Evolutionary conservation across 169 alveolate genomes (phyloP).

Genomic region (Fabrea salina): DNA sequence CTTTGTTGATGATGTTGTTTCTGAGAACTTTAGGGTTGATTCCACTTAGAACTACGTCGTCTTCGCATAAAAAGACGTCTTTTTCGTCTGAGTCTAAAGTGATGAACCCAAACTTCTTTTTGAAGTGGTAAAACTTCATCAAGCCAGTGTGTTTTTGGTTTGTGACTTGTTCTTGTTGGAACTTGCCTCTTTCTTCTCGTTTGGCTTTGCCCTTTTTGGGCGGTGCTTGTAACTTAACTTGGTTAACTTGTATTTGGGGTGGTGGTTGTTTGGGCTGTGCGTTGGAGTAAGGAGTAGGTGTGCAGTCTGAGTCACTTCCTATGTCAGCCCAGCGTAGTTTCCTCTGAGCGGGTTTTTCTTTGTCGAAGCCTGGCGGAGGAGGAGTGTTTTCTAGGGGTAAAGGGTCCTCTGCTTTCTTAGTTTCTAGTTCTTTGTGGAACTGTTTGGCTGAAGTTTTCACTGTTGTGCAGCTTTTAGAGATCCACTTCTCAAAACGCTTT

Average conservation of each 20-base stretch:
- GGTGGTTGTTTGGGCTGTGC: neutral
- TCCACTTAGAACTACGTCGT: slow-evolving; percentile 25
- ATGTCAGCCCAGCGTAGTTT: slow-evolving; percentile 21
- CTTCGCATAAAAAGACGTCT: slow-evolving; percentile 27
- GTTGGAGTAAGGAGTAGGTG: neutral
- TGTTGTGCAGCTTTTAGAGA: slow-evolving; percentile 12
- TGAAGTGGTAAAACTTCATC: slow-evolving; percentile 27
- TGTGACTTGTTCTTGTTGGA: neutral
- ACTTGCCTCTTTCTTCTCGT: slow-evolving; percentile 21
- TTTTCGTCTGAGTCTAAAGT: neutral
- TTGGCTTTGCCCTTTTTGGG: neutral
- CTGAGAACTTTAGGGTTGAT: neutral
- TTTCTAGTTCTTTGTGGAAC: slow-evolving; percentile 24
- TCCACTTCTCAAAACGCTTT: slow-evolving; percentile 7
- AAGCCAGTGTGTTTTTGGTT: neutral
- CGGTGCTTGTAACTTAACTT: slow-evolving; percentile 22
- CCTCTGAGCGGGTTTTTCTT: too few species aligned
- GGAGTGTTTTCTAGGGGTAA: neutral
- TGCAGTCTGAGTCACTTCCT: neutral
- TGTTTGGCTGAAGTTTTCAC: neutral
- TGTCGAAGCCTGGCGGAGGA: slow-evolving; percentile 27
- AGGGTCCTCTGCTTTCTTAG: too few species aligned
- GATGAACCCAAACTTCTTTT: slow-evolving; percentile 30
- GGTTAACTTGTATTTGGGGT: too few species aligned
- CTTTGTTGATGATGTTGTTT: neutral